Evolutionary conservation across 768 basidiomycete species (phyloP), one percentile per base, ranked within the genome.

Genomic region (Phanerodontia chrysosporium): DNA sequence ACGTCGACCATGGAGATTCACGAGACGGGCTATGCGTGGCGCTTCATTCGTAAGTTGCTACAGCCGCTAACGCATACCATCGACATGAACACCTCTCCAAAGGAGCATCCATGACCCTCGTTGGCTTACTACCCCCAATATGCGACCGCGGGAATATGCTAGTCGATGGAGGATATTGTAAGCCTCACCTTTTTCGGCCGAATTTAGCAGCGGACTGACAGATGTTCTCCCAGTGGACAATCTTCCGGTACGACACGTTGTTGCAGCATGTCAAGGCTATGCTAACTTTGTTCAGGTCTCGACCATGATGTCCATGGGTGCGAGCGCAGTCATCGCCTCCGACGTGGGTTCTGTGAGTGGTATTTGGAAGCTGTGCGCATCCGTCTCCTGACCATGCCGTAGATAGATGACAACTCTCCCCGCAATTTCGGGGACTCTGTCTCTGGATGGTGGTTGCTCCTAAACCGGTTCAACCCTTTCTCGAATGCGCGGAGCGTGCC

Each of bases 1-100:
- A 92, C 91, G 46, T 97, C 94, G 9, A 82, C 87, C 9, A 98
- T 98, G 94, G 95, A 98, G 68, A 87, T 98, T 45, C 97, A 99
- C 67, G 90, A 95, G 65, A 92, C 92, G 13, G 97, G 97, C n/a
- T 98, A 98, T 75, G 96, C 97, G 13, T 99, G 96, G 96, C 81
- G 94, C 65, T 92, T 85, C 69, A 91, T 92, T 56, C 89, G 92
- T 91, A 69, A 22, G 48, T 44, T 49, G 30, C 3, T n/a, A 21
- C 6, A 5, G 39, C 3, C 21, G 32, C 16, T 7, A 44, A 4
- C 2, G 45, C 29, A 53, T 6, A 24, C 21, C 27, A n/a, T n/a
- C 30, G 13, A 28, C 27, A 49, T n/a, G 13, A 51, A 42, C 39
- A 4, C 39, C 12, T 48, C 18, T 53, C 13, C 8, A 21, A 60